Conservation (phyloP, 495 filamentous ascomycete genomes). For the Penicillium chermesinum region DNA sequence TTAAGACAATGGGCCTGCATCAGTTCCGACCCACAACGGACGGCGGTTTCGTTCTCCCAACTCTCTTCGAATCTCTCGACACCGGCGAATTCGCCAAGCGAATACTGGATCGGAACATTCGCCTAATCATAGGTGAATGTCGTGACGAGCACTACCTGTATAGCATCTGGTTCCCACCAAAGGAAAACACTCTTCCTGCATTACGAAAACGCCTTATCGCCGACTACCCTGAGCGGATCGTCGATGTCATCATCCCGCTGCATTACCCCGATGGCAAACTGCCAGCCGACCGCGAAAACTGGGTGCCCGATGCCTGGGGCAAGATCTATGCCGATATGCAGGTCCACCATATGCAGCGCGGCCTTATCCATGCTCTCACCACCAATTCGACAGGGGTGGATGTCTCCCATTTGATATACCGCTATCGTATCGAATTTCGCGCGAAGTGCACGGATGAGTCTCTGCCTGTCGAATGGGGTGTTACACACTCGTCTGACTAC, state of each 20-base stretch:
- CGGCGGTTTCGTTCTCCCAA: slow-evolving; percentile 38
- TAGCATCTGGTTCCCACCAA: slow-evolving; percentile 36
- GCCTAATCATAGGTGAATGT: slow-evolving; percentile 52
- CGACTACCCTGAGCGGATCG: slow-evolving; percentile 45
- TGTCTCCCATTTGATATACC: slow-evolving; percentile 27
- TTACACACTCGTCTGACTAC: slow-evolving; percentile 53
- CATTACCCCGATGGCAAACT: slow-evolving; percentile 40
- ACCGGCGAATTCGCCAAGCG: slow-evolving; percentile 41
- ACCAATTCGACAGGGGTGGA: slow-evolving; percentile 20
- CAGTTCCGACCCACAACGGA: slow-evolving; percentile 54
- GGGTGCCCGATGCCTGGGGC: slow-evolving; percentile 47
- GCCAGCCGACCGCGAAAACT: slow-evolving; percentile 23
- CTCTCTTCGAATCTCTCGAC: slow-evolving; percentile 45
- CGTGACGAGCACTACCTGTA: slow-evolving; percentile 51
- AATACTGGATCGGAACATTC: slow-evolving; percentile 40
- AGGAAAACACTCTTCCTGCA: slow-evolving; percentile 30
- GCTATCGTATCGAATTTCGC: slow-evolving; percentile 49
- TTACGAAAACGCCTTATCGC: slow-evolving; percentile 45
- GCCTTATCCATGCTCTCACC: slow-evolving; percentile 31
- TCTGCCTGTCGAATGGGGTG: slow-evolving; percentile 48
- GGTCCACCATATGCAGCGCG: slow-evolving; percentile 44
- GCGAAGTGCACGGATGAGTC: slow-evolving; percentile 37
- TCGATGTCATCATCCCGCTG: slow-evolving; percentile 36
- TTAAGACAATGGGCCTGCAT: slow-evolving; percentile 33
- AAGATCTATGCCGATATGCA: slow-evolving; percentile 55